These are phyloP conservation scores for Gonium pectorale DNA, from an alignment of 139 green algal species.

Conservation along the genomic window DNA sequence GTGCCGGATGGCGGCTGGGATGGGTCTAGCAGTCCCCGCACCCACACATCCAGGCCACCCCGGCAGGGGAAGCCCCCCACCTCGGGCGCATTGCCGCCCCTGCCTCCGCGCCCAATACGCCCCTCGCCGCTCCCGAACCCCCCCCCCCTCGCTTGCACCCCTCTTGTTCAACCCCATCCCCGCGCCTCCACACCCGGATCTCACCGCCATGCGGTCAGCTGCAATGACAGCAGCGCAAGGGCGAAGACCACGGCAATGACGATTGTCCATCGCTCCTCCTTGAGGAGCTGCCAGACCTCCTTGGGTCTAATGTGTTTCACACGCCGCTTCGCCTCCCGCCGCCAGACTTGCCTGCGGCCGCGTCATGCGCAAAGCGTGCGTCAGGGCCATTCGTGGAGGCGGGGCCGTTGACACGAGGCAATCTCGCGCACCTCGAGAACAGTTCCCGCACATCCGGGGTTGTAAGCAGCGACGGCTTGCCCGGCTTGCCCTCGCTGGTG, in stretches of 20 bases:
- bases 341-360: constrained; percentile 8
- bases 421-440: neutral
- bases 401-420: neutral
- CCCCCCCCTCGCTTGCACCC: too few relatives aligned
- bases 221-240: neutral
- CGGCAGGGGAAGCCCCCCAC: too few relatives aligned
- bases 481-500: neutral
- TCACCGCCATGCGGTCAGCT: constrained; percentile 19
- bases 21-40: too few relatives aligned
- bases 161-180: neutral
- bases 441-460: constrained; percentile 25
- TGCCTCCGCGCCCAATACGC: too few relatives aligned
- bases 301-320: constrained; percentile 5
- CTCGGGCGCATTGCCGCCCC: too few relatives aligned
- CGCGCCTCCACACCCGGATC: neutral
- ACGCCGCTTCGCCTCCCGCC: constrained; percentile 6
- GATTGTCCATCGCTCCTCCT: constrained; percentile 18
- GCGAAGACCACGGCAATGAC: neutral
- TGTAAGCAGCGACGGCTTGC: constrained; percentile 9
- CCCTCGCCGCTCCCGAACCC: too few relatives aligned
- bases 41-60: too few relatives aligned
- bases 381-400: neutral
- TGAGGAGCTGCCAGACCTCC: neutral
- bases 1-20: too few relatives aligned
- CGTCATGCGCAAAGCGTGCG: too few relatives aligned